A percentile compares a stretch with the other conserved stretches of the same genome.
Evolutionary conservation across 2,329 filamentous ascomycete species (phyloP).

Genomic region (Calonectria hawksworthii): DNA sequence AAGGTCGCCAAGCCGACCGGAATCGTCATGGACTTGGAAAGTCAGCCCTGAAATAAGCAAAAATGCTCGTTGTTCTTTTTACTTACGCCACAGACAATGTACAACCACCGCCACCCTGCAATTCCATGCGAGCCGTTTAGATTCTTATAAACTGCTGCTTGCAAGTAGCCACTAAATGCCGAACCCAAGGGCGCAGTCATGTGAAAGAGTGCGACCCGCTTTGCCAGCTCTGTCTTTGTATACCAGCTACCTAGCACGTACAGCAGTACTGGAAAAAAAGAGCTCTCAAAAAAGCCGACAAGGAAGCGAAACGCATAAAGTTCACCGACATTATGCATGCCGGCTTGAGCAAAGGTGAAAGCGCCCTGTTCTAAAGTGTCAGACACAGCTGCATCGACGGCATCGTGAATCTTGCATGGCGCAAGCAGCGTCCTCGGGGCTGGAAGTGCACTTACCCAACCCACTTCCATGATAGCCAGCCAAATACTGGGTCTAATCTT

Average conservation of each 20-base stretch:
- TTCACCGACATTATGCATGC: neutral
- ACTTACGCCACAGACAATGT: neutral
- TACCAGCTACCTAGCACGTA: slow-evolving; percentile 29
- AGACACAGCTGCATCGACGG: neutral
- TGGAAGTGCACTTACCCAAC: neutral
- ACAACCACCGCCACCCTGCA: neutral
- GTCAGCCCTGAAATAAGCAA: neutral
- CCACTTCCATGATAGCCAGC: neutral
- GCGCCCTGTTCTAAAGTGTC: neutral
- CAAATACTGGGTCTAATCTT: slow-evolving; percentile 2
- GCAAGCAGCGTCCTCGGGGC: neutral
- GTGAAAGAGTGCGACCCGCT: slow-evolving; percentile 22
- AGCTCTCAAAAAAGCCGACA: slow-evolving; percentile 24
- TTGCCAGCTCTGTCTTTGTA: slow-evolving; percentile 25
- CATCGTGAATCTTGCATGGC: no score
- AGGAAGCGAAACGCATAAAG: slow-evolving; percentile 24
- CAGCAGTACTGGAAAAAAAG: slow-evolving; percentile 21
- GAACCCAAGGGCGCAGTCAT: slow-evolving; percentile 46
- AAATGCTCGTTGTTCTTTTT: neutral
- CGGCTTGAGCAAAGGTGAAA: neutral
- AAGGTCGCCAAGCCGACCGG: neutral
- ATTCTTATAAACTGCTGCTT: slow-evolving; percentile 10
- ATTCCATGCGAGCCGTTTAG: neutral
- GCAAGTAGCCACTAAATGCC: slow-evolving; percentile 17
- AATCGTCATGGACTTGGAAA: neutral